A percentile compares a stretch with the other conserved stretches of the same genome.
Conservation (phyloP, 805 yeast species). For the Yamadazyma philogaea region DNA sequence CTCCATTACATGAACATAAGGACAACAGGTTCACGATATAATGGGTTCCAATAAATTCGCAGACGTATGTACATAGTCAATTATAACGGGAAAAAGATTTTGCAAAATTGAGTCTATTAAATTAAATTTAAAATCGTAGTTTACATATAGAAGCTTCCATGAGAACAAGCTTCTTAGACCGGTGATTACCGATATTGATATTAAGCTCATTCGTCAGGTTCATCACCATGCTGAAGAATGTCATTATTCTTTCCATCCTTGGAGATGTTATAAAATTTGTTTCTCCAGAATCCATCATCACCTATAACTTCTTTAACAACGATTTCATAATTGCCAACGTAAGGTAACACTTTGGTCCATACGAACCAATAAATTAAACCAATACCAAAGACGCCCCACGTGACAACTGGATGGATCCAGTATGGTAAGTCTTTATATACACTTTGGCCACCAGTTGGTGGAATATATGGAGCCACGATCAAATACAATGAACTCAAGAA, state of each 20-base stretch:
- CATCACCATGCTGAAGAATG: conserved; percentile 6
- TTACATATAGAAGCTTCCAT: not conserved
- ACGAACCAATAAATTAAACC: conserved; percentile 67
- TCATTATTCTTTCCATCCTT: conserved; percentile 17
- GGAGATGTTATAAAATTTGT: conserved; percentile 45
- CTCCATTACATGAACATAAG: conserved; percentile 76
- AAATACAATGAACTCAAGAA: conserved; percentile 62
- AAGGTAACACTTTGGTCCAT: conserved; percentile 61
- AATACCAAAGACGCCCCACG: conserved; percentile 68
- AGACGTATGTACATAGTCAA: not conserved
- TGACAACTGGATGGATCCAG: conserved; percentile 78
- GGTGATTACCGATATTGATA: too few species aligned
- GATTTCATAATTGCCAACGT: conserved; percentile 49
- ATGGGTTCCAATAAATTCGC: not conserved
- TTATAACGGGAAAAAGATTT: not conserved
- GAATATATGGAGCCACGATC: conserved; percentile 74
- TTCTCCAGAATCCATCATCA: conserved; percentile 72
- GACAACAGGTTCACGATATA: conserved; percentile 39
- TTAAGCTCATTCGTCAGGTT: too few species aligned
- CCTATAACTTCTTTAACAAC: conserved; percentile 54
- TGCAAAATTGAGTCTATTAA: too few species aligned
- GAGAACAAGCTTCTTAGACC: not conserved
- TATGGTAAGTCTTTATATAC: conserved; percentile 73
- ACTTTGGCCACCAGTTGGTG: conserved; percentile 63
- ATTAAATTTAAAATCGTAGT: too few species aligned